Base-by-base conservation (phyloP, 1,284 basidiomycete species). In the Trametes pubescens region DNA sequence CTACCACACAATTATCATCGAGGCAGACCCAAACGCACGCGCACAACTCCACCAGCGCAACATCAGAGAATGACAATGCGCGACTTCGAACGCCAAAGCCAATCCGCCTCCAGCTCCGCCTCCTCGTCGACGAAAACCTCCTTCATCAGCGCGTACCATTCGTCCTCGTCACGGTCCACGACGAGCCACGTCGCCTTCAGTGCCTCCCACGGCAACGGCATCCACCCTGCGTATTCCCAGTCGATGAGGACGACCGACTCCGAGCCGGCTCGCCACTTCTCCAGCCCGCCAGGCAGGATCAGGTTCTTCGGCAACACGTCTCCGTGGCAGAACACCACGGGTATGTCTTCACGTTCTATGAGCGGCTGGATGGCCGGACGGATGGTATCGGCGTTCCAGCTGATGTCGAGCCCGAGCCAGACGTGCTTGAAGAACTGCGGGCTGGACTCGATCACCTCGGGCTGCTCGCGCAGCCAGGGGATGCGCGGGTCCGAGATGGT, bases 221-320 rank as follows among this genome's bases (percentile, higher is more conserved):
- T 58, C 67, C 65, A 69, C 2, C 56, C 67, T 10, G 65, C 62
- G 43, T 49, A 66, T 53, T 67, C 65, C 65, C 67, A 67, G 43
- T 69, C 65, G 26, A 69, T 61, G 22, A 69, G 32, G 26, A n/a
- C 57, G 24, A 67, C 26, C 21, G 29, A 35, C 1, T 32, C 26
- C 16, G 47, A 11, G 8, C 65, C 59, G 5, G 14, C 6, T 2
- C 65, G 52, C 65, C 67, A 66, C 26, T n/a, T 18, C 38, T 44
- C 34, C 47, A 65, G 37, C 2, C 62, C 62, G n/a, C 62, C 62
- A 22, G 67, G 67, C 2, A 66, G 43, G 2, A 66, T 57, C 22
- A 69, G 4, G 54, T 69, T 67, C 49, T 58, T 61, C 35, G 52
- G 57, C 26, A 63, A 47, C 2, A 69, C 8, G 48, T 69, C 65